Percentiles rank a stretch among this genome's conserved stretches.
Evolutionary conservation across 108 stramenopile genomes (phyloP).

Genomic region (Nitzschia palea): DNA sequence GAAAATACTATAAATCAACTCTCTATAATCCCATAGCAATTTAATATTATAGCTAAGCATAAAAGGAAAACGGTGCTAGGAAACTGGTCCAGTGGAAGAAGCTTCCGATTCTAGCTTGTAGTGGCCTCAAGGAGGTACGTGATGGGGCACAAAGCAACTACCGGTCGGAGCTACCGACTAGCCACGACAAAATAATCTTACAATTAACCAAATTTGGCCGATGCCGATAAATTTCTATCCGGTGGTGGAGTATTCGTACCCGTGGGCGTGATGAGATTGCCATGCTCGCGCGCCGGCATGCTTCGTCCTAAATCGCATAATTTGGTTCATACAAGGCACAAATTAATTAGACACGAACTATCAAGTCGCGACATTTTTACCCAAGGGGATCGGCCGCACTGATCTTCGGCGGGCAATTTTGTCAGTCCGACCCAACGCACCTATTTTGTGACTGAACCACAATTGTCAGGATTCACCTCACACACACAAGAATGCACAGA

Average conservation of each 20-base stretch:
- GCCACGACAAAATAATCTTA: no score
- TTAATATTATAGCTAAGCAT: no score
- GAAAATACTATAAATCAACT: no score
- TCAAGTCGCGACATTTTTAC: no score
- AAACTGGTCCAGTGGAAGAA: no score
- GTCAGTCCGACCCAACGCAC: constrained; percentile 19
- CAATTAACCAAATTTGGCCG: neutral
- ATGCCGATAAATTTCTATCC: constrained; percentile 8
- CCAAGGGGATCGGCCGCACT: neutral
- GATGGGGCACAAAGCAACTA: no score
- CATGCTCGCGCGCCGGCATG: constrained; percentile 13
- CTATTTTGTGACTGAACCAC: neutral
- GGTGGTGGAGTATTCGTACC: neutral
- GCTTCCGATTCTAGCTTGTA: no score
- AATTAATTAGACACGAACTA: neutral
- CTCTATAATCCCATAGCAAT: no score
- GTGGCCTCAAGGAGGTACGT: no score
- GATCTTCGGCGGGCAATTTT: constrained; percentile 12
- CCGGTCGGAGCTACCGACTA: no score
- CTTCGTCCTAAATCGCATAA: neutral
- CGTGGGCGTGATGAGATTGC: constrained; percentile 1
- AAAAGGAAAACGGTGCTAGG: no score
- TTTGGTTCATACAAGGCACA: neutral
- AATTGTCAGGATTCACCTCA: neutral
- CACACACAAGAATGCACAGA: neutral